Base-by-base conservation (phyloP, 2,329 filamentous ascomycete species). In the Aspergillus sp. region DNA sequence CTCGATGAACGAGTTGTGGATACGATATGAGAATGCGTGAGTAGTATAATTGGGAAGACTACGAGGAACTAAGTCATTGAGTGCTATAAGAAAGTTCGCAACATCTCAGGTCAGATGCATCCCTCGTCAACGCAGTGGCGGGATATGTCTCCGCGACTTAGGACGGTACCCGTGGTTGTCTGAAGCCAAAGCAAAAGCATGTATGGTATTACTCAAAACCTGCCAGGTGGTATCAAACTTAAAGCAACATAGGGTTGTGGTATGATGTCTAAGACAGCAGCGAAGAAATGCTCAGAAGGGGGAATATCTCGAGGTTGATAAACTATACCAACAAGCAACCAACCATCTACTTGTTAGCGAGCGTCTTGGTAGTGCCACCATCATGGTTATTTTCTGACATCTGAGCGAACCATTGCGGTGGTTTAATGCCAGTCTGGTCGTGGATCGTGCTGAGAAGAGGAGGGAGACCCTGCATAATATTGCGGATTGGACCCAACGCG, bases 391-490 rank as follows among this genome's bases (percentile, higher is more conserved):
- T 41, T 22, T 57, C 50, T 22, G 83, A 82, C 82, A 86, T 83
- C 68, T 84, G 80, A 59, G 82, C 82, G 68, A 86, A 66, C 92
- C 92, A 96, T 70, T 85, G 86, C 1, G 92, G 92, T 7, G 93
- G 87, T 1, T 85, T 84, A 71, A 96, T 93, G 0, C 92, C 92
- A 0, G 92, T 96, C 81, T 96, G 92, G 63, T 96, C 92, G 69
- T 95, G 89, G 71, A 96, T 94, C 0, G 92, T 96, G 9, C 85
- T 88, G 80, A 96, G 88, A 22, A 96, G 82, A 5, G 92, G 92
- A 41, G 92, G 92, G 64, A 96, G 81, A 74, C 88, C 90, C 82
- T 95, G 92, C 80, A 95, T 93, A 43, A 96, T 84, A 68, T 94
- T 93, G 66, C 91, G 84, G 78, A 95, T 89, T 4, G 89, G 84